Evolutionary conservation across 1,139 yeast species (phyloP).

Genomic region (Hemisphaericaspora subhashii): DNA sequence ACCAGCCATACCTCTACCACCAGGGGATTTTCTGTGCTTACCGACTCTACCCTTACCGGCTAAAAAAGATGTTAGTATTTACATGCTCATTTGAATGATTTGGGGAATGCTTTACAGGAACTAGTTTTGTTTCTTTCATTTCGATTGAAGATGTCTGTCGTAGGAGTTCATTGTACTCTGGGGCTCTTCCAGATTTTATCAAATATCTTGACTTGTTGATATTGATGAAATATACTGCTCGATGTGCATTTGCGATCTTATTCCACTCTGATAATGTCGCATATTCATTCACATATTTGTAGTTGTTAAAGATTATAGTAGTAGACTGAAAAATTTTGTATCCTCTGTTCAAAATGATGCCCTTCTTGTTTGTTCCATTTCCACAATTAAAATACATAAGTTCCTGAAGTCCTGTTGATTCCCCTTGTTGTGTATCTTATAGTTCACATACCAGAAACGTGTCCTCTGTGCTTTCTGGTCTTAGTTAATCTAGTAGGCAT

Average conservation of each 20-base stretch:
- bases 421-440: not conserved
- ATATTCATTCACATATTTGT: too few species aligned
- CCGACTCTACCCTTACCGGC: constrained; percentile 99
- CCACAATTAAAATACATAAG: too few species aligned
- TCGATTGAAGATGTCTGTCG: too few species aligned
- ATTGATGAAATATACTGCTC: too few species aligned
- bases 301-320: not conserved
- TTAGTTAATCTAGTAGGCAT: constrained; percentile 99
- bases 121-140: not conserved
- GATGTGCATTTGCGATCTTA: too few species aligned
- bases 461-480: constrained; percentile 99
- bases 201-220: too few species aligned
- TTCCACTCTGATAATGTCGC: too few species aligned
- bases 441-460: constrained; percentile 90
- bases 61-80: constrained; percentile 40
- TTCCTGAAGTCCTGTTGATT: not conserved
- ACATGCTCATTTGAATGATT: not conserved
- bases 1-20: constrained; percentile 99
- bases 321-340: not conserved
- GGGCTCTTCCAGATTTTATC: too few species aligned
- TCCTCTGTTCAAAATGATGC: not conserved
- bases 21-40: constrained; percentile 99
- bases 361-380: not conserved
- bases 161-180: too few species aligned
- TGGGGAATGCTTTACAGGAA: not conserved